phyloP scores from a whole-genome alignment of 2,329 filamentous ascomycete genomes.

The Byssochlamys sp. region DNA sequence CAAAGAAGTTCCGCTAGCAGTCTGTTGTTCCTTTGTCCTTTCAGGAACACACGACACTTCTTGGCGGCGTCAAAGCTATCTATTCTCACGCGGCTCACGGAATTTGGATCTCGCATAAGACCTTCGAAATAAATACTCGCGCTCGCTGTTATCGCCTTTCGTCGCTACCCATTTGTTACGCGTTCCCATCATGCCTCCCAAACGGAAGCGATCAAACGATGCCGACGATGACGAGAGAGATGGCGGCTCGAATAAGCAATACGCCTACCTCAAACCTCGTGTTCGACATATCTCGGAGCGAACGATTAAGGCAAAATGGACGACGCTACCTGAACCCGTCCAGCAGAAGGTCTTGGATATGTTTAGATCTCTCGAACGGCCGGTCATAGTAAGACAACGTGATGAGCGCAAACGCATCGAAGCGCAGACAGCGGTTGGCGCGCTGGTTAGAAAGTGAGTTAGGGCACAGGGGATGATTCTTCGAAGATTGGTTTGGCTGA shows the following conservation, averaged over 20 bases:
- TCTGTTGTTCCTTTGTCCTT: neutral
- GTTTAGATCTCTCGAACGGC: slow-evolving; percentile 32
- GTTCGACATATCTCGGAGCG: slow-evolving; percentile 33
- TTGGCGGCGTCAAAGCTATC: neutral
- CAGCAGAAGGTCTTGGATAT: slow-evolving; percentile 36
- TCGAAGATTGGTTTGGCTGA: neutral
- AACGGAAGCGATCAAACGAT: slow-evolving; percentile 19
- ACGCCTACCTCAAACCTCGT: slow-evolving; percentile 31
- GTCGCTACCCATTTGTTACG: neutral
- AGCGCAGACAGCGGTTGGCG: slow-evolving; percentile 31
- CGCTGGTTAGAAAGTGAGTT: slow-evolving; percentile 34
- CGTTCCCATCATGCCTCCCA: slow-evolving; percentile 4
- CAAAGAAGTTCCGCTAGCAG: neutral
- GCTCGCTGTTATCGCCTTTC: neutral
- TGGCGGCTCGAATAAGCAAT: slow-evolving; percentile 18
- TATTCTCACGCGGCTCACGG: neutral
- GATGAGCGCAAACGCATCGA: slow-evolving; percentile 35
- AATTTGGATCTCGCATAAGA: neutral
- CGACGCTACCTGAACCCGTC: slow-evolving; percentile 32
- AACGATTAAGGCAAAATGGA: slow-evolving; percentile 39
- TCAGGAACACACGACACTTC: neutral
- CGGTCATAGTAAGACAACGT: slow-evolving; percentile 33
- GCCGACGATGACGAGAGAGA: slow-evolving; percentile 10
- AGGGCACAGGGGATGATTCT: neutral
- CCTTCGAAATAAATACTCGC: neutral